These are phyloP conservation scores for Fragaria nilgerrensis DNA, from an alignment of 306 rosid genomes.

Conservation along the genomic window DNA sequence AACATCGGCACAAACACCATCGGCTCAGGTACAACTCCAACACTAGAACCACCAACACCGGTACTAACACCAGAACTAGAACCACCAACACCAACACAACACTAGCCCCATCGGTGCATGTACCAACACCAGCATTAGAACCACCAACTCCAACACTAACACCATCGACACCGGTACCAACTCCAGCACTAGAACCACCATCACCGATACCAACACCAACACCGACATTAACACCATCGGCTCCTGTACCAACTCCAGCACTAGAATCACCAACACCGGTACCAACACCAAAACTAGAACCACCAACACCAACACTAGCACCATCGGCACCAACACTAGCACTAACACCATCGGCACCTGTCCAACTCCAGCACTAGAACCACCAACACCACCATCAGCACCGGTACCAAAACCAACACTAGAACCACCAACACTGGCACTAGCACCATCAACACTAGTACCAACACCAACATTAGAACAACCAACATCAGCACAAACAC, in stretches of 20 bases:
- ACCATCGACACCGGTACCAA: no score
- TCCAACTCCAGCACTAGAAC: neutral
- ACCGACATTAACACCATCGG: slow-evolving; percentile 14
- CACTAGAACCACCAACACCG: neutral
- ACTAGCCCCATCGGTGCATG: no score
- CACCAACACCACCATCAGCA: no score
- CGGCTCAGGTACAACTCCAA: neutral
- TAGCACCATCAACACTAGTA: neutral
- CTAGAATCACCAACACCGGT: neutral
- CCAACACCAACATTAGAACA: no score
- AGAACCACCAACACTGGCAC: neutral
- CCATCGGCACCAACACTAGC: neutral
- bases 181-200: neutral
- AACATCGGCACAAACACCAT: neutral
- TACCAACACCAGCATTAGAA: neutral
- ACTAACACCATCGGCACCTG: neutral
- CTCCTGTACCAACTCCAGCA: neutral
- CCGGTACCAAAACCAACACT: no score
- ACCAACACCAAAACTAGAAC: slow-evolving; percentile 28
- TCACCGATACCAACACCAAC: slow-evolving; percentile 4
- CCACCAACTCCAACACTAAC: neutral
- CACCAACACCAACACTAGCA: neutral
- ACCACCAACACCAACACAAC: no score
- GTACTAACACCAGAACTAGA: neutral
- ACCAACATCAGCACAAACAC: neutral